Conservation (phyloP, 352 stramenopile genomes). For the Aphanomyces euteiches region DNA sequence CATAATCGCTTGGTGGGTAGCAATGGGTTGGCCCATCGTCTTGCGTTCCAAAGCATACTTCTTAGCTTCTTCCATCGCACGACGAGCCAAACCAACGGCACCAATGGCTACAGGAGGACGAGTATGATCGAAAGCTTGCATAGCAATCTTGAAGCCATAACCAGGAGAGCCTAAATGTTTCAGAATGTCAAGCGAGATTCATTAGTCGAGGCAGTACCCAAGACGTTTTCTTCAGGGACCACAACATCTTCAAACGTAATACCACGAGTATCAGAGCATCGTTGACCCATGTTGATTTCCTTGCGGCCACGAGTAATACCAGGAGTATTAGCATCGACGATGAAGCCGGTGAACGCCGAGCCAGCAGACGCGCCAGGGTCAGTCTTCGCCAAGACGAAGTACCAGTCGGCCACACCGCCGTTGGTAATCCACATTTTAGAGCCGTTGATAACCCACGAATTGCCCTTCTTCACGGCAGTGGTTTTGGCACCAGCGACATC, state of each 20-base stretch:
- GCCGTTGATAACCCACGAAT: slow-evolving; percentile 92
- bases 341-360: slow-evolving; percentile 86
- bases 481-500: slow-evolving; percentile 89
- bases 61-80: slow-evolving; percentile 85
- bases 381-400: slow-evolving; percentile 89
- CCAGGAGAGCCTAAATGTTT: slow-evolving; percentile 41
- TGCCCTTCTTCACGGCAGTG: slow-evolving; percentile 88
- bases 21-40: slow-evolving; percentile 83
- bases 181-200: not conserved
- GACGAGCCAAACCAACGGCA: slow-evolving; percentile 78
- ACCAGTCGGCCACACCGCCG: slow-evolving; percentile 86
- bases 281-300: slow-evolving; percentile 90
- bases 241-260: slow-evolving; percentile 91
- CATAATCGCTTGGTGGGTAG: slow-evolving; percentile 82
- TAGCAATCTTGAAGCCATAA: slow-evolving; percentile 91
- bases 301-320: slow-evolving; percentile 86
- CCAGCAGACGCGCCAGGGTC: slow-evolving; percentile 66
- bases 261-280: slow-evolving; percentile 84
- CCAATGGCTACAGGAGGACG: slow-evolving; percentile 83
- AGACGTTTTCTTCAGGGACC: slow-evolving; percentile 83
- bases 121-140: slow-evolving; percentile 90
- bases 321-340: slow-evolving; percentile 81
- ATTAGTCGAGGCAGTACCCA: slow-evolving; percentile 39
- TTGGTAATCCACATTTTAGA: slow-evolving; percentile 95
- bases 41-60: slow-evolving; percentile 84